Evolutionary conservation across 192 early-diverging fungal genomes (phyloP).

Genomic region (Backusella australiensis): DNA sequence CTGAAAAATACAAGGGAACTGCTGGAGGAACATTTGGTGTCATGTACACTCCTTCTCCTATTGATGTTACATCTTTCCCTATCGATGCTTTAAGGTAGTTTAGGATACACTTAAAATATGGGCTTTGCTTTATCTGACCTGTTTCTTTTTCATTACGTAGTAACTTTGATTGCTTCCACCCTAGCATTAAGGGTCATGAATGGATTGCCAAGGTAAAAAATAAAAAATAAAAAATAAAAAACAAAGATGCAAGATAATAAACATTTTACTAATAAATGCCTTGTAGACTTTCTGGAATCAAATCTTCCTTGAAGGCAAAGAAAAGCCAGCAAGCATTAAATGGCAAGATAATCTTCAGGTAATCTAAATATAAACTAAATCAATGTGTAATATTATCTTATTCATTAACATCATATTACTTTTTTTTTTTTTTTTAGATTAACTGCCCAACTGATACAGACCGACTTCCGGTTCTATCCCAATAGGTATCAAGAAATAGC

Average conservation of each 20-base stretch:
- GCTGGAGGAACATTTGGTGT: slow-evolving; percentile 22
- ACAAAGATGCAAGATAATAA: background rate
- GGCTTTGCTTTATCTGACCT: background rate
- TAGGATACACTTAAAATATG: slow-evolving; percentile 6
- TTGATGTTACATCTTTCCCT: slow-evolving; percentile 33
- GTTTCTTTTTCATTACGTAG: slow-evolving; percentile 24
- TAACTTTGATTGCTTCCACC: slow-evolving; percentile 56
- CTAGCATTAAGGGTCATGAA: slow-evolving; percentile 15
- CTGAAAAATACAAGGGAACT: slow-evolving; percentile 34
- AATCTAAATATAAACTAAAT: background rate
- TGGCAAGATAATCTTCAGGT: background rate
- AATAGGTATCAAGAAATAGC: background rate
- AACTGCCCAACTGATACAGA: background rate
- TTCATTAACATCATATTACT: background rate
- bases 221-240: background rate
- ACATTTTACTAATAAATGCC: background rate
- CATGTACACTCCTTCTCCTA: slow-evolving; percentile 18
- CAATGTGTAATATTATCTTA: background rate
- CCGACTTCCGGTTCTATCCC: background rate
- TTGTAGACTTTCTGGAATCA: background rate
- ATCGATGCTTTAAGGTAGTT: slow-evolving; percentile 31
- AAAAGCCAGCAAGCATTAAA: background rate
- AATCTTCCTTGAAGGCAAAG: background rate
- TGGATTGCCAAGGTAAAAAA: slow-evolving; percentile 18
- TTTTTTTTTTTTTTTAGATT: background rate